Conservation (phyloP, 2,329 filamentous ascomycete genomes). For the Cercospora janseana region DNA sequence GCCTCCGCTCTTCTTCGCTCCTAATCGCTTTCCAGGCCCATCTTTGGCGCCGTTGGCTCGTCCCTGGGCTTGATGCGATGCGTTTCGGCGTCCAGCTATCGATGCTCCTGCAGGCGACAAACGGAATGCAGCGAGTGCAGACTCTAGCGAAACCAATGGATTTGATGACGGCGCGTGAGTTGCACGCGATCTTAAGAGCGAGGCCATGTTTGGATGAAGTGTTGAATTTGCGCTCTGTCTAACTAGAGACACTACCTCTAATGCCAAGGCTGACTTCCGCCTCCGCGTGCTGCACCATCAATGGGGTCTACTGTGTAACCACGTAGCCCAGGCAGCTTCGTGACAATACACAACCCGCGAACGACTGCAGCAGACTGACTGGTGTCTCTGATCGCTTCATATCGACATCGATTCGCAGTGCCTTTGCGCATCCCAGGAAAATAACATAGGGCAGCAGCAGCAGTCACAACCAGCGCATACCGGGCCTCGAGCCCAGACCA, state of each 20-base stretch:
- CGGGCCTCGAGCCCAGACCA: constrained; percentile 21
- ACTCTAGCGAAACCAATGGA: constrained; percentile 32
- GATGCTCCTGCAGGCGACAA: constrained; percentile 26
- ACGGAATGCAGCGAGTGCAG: constrained; percentile 35
- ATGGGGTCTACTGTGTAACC: constrained; percentile 2
- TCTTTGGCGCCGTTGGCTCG: constrained; percentile 69
- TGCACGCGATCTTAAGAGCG: constrained; percentile 14
- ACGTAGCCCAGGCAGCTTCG: constrained; percentile 4
- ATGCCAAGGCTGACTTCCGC: constrained; percentile 4
- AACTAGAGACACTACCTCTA: not conserved
- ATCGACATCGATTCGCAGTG: too few relatives aligned
- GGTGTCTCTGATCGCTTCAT: too few relatives aligned
- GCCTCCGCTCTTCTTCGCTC: constrained; percentile 91
- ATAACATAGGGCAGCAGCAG: not conserved
- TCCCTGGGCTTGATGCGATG: constrained; percentile 64
- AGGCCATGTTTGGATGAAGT: constrained; percentile 6
- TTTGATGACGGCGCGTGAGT: constrained; percentile 32
- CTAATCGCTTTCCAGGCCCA: constrained; percentile 79
- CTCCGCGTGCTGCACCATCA: constrained; percentile 7
- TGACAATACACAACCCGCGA: not conserved
- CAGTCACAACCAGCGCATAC: constrained; percentile 4
- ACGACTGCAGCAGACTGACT: too few relatives aligned
- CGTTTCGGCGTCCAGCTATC: constrained; percentile 46
- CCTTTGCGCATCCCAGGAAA: too few relatives aligned
- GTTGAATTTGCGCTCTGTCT: not conserved